phyloP scores from a whole-genome alignment of 208 protist genomes.

The Trypanosoma avium region DNA sequence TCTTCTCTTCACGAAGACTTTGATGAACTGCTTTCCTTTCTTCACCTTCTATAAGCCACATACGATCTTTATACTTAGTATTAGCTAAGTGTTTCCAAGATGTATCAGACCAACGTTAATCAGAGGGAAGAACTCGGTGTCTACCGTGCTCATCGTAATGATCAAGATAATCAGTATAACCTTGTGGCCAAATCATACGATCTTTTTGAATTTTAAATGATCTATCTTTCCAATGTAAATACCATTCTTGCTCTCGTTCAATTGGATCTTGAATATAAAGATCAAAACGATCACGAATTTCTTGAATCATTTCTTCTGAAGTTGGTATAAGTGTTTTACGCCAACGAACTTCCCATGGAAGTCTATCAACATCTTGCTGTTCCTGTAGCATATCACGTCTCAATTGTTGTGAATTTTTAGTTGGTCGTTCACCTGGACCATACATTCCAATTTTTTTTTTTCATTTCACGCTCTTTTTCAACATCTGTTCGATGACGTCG shows the following conservation, averaged over 20 bases:
- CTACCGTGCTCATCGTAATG: constrained; percentile 88
- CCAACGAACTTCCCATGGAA: constrained; percentile 91
- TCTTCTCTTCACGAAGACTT: constrained; percentile 58
- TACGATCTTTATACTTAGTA: constrained; percentile 84
- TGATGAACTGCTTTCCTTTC: constrained; percentile 85
- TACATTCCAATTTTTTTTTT: constrained; percentile 60
- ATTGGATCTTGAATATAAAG: constrained; percentile 88
- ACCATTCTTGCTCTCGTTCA: constrained; percentile 90
- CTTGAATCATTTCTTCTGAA: constrained; percentile 86
- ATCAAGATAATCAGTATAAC: constrained; percentile 91
- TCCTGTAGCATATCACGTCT: constrained; percentile 83
- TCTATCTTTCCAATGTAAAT: constrained; percentile 89
- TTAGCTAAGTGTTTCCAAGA: constrained; percentile 91
- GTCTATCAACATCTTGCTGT: constrained; percentile 87
- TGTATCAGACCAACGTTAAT: constrained; percentile 87
- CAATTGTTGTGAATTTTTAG: constrained; percentile 67
- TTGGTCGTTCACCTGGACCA: constrained; percentile 79
- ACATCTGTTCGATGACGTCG: constrained; percentile 62
- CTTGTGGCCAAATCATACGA: constrained; percentile 91
- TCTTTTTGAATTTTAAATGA: constrained; percentile 88
- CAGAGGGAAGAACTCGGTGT: constrained; percentile 77
- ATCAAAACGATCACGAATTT: constrained; percentile 88
- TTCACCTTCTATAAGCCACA: constrained; percentile 90
- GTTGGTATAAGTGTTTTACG: constrained; percentile 81
- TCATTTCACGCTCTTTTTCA: constrained; percentile 81